A percentile compares a stretch with the other conserved stretches of the same genome.
Evolutionary conservation across 805 yeast species (phyloP).

Genomic region (Hanseniaspora pseudoguilliermondii): DNA sequence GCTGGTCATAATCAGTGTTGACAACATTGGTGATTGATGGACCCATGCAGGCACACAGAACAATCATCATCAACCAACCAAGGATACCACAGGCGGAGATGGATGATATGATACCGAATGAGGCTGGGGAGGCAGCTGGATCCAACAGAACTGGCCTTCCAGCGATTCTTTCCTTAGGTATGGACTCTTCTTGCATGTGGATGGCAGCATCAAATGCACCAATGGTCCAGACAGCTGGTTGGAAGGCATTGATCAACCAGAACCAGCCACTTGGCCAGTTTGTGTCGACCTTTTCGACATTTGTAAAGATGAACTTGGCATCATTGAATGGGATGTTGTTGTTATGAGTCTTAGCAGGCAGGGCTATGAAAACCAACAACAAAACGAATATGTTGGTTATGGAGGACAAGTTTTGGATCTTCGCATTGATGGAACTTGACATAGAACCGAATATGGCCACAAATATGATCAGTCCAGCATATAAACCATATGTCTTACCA

Average conservation of each 20-base stretch:
- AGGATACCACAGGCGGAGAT: conserved; percentile 43
- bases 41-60: conserved; percentile 42
- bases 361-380: conserved; percentile 40
- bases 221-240: conserved; percentile 66
- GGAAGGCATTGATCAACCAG: conserved; percentile 37
- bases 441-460: conserved; percentile 40
- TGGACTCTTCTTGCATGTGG: conserved; percentile 63
- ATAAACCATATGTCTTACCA: conserved; percentile 47
- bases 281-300: conserved; percentile 36
- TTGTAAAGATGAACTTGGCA: conserved; percentile 44
- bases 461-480: conserved; percentile 41
- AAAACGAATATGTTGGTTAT: conserved; percentile 39
- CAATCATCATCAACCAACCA: conserved; percentile 46
- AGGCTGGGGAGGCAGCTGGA: conserved; percentile 39
- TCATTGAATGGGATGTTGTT: conserved; percentile 29
- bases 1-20: conserved; percentile 39
- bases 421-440: conserved; percentile 41
- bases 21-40: conserved; percentile 34
- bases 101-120: conserved; percentile 44
- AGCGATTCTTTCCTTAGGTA: conserved; percentile 37
- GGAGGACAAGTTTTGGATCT: conserved; percentile 45
- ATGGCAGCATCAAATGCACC: conserved; percentile 62
- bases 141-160: conserved; percentile 12
- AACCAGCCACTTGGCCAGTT: conserved; percentile 52
- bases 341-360: conserved; percentile 38